Percentiles rank a stretch among this genome's conserved stretches.
Conservation (phyloP, 2,329 filamentous ascomycete species). For the Helotiales sp. region DNA sequence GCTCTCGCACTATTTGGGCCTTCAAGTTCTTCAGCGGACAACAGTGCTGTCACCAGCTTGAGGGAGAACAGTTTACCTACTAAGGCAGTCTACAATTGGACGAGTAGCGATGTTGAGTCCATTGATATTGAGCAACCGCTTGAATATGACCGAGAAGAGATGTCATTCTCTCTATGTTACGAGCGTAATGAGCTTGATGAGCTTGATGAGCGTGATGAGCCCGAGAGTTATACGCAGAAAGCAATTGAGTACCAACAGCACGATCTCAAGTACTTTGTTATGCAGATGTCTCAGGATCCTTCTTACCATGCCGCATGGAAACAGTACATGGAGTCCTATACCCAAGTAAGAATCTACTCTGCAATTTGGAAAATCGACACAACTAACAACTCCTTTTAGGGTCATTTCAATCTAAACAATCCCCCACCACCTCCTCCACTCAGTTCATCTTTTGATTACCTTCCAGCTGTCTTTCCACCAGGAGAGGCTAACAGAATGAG, state of each 20-base stretch:
- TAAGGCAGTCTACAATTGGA: background rate
- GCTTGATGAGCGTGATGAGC: too few relatives aligned
- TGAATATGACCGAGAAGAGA: background rate
- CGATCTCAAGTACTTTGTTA: conserved; percentile 21
- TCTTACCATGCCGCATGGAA: conserved; percentile 16
- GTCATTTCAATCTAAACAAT: conserved; percentile 43
- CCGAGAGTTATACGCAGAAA: background rate
- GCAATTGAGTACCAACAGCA: background rate
- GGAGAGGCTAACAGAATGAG: conserved; percentile 38
- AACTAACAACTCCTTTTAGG: conserved; percentile 31
- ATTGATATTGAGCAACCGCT: background rate
- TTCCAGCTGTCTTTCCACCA: conserved; percentile 40
- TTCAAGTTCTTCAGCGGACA: background rate
- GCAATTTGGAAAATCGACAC: background rate
- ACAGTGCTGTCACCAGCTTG: background rate
- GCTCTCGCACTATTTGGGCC: background rate
- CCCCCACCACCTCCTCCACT: conserved; percentile 44
- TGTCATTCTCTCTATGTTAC: background rate
- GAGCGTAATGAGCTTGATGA: background rate
- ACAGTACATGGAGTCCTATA: conserved; percentile 28
- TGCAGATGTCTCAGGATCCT: conserved; percentile 1
- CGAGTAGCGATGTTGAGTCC: background rate
- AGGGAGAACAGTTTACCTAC: background rate
- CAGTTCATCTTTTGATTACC: conserved; percentile 36
- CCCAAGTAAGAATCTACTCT: conserved; percentile 16